Evolutionary conservation across 306 rosid species (phyloP).

Genomic region (Quercus cerris): DNA sequence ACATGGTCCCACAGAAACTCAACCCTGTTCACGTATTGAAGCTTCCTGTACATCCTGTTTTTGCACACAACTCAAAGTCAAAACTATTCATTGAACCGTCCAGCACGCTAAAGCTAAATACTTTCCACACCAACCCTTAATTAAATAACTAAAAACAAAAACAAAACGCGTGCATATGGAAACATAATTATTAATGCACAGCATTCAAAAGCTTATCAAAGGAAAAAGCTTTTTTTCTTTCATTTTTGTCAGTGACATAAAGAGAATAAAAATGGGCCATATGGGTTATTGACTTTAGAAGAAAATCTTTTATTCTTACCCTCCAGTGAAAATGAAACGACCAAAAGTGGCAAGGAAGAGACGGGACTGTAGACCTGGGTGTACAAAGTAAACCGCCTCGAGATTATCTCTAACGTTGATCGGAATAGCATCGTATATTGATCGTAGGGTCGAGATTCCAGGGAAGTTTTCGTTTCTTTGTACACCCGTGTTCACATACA

Average conservation of each 20-base stretch:
- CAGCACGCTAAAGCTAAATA: no score
- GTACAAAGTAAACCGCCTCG: slow-evolving; percentile 32
- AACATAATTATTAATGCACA: no score
- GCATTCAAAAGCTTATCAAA: no score
- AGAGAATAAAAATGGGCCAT: neutral
- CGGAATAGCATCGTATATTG: slow-evolving; percentile 31
- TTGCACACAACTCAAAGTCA: no score
- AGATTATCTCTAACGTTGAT: slow-evolving; percentile 11
- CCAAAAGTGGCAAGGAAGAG: slow-evolving; percentile 43
- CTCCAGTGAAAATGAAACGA: slow-evolving; percentile 26
- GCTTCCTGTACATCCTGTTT: slow-evolving; percentile 33
- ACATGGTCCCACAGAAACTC: slow-evolving; percentile 39
- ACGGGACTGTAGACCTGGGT: slow-evolving; percentile 31
- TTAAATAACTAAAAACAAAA: no score
- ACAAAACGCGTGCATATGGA: no score
- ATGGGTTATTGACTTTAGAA: neutral
- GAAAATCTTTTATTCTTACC: slow-evolving; percentile 15
- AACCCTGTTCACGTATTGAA: slow-evolving; percentile 28
- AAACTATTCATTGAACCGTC: no score
- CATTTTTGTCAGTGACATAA: neutral
- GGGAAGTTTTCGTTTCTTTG: slow-evolving; percentile 26
- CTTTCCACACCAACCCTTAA: no score
- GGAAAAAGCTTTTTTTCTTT: no score
- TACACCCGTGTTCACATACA: slow-evolving; percentile 35
- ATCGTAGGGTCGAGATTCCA: slow-evolving; percentile 28